Base-by-base conservation (phyloP, 352 stramenopile genomes). In the Globisporangium echinulatum region DNA sequence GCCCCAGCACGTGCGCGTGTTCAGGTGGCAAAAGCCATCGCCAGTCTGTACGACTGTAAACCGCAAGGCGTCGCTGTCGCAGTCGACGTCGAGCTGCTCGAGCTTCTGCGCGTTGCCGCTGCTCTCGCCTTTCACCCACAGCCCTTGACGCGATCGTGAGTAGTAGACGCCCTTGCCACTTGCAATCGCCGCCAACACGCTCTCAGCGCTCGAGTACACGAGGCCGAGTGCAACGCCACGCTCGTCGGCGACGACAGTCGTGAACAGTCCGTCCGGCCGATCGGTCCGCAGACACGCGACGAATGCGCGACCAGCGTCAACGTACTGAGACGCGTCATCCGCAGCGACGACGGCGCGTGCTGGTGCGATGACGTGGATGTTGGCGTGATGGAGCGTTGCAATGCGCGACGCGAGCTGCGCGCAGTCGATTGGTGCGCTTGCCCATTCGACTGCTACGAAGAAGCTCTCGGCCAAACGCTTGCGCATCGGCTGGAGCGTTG, bases 61-160 rank as follows among this genome's bases (percentile, higher is more conserved):
- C 19, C 94, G 85, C 56, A 99, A 63, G 3, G 96, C 96, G 72
- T 99, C 96, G 50, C 87, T 95, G 71, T 99, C 94, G 68, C 94
- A 99, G 79, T 99, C 96, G 7, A 97, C 72, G 63, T 98, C 92
- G 51, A 98, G 72, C 47, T 90, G 76, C 52, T 98, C 75, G 7
- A 99, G 82, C 59, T 87, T 88, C 79, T 99, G 96, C 49, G 85
- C 85, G 65, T 97, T 93, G 62, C 94, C 96, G 39, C 89, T 97
- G 49, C 87, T 98, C 69, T 98, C 92, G n/a, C 94, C 96, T 71
- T 98, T 98, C 62, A 92, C 91, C 94, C 94, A 98, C 1, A 98
- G 74, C 2, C 77, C 78, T 38, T 83, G 72, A 49, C 94, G 87
- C 58, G 90, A 98, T 5, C 96, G 85, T 40, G 92, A 98, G 71